Conservation (phyloP, 495 filamentous ascomycete species). For the Tuber borchii region DNA sequence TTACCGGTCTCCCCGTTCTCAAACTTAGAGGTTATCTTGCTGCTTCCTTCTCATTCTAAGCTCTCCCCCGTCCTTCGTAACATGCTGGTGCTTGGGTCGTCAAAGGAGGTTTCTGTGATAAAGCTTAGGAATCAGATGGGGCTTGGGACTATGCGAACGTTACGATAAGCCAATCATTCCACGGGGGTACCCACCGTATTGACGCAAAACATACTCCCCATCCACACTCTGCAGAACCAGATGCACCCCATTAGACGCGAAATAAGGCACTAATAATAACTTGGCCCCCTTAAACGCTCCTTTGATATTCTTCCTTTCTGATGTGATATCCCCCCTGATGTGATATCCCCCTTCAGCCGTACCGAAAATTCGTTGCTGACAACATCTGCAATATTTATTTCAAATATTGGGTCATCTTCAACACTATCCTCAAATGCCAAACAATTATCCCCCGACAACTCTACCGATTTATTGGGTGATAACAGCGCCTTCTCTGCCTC, state of each 20-base stretch:
- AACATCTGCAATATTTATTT: conserved; percentile 35
- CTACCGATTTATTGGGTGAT: conserved; percentile 29
- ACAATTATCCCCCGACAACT: conserved; percentile 18
- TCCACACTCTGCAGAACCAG: conserved; percentile 31
- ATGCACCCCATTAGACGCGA: conserved; percentile 25
- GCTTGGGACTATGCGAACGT: conserved; percentile 10
- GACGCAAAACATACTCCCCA: conserved; percentile 36
- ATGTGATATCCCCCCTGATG: too few relatives aligned
- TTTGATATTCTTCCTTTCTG: conserved; percentile 14
- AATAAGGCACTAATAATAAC: conserved; percentile 26
- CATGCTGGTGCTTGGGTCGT: conserved; percentile 25
- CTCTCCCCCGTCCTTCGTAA: conserved; percentile 10
- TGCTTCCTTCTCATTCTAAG: conserved; percentile 19
- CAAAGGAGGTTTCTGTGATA: conserved; percentile 26
- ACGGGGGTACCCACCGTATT: conserved; percentile 18
- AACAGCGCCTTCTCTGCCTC: conserved; percentile 37
- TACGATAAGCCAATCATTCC: too few relatives aligned
- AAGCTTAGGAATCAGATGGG: conserved; percentile 33
- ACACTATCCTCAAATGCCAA: conserved; percentile 25
- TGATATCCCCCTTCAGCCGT: conserved; percentile 15
- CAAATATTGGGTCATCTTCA: conserved; percentile 26
- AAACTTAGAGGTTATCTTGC: conserved; percentile 27
- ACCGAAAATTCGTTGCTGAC: conserved; percentile 20
- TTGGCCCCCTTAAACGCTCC: conserved; percentile 25
- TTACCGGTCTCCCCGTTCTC: conserved; percentile 23